Evolutionary conservation across 2,329 filamentous ascomycete species (phyloP).

Genomic region (Fusarium albosuccineum): DNA sequence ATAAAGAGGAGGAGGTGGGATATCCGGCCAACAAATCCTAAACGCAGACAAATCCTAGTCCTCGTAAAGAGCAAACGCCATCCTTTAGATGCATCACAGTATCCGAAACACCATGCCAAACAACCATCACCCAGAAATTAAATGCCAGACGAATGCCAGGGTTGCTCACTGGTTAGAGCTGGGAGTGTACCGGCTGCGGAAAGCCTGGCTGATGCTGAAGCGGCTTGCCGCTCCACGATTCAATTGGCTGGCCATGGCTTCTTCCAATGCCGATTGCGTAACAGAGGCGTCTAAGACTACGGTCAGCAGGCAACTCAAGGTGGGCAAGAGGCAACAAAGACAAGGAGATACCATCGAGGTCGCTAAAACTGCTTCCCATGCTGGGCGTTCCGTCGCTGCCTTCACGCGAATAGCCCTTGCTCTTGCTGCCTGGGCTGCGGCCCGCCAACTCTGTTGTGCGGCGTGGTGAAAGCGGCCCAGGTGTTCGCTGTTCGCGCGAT

Average conservation of each 20-base stretch:
- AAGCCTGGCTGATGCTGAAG: constrained; percentile 78
- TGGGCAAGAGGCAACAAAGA: constrained; percentile 7
- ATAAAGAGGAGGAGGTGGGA: constrained; percentile 39
- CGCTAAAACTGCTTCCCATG: constrained; percentile 89
- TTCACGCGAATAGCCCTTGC: constrained; percentile 66
- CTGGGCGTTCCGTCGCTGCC: constrained; percentile 81
- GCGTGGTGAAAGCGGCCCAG: constrained; percentile 68
- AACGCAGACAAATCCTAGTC: constrained; percentile 17
- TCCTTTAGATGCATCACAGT: constrained; percentile 34
- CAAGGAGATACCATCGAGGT: constrained; percentile 74
- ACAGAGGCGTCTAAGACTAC: constrained; percentile 75
- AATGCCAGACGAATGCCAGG: neutral
- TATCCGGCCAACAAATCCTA: constrained; percentile 29
- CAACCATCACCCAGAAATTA: constrained; percentile 17
- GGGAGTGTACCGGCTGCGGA: constrained; percentile 71
- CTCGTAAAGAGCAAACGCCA: constrained; percentile 42
- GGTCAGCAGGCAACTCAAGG: constrained; percentile 16
- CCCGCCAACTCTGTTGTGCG: constrained; percentile 70
- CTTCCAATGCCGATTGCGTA: constrained; percentile 83
- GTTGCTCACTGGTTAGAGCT: constrained; percentile 48
- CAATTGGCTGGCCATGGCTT: constrained; percentile 74
- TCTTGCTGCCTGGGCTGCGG: constrained; percentile 65
- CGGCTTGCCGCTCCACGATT: constrained; percentile 54
- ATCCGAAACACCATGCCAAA: constrained; percentile 43
- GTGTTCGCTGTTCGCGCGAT: constrained; percentile 51